Evolutionary conservation across 2,329 filamentous ascomycete species (phyloP).

Genomic region (Colletotrichum tropicicola): DNA sequence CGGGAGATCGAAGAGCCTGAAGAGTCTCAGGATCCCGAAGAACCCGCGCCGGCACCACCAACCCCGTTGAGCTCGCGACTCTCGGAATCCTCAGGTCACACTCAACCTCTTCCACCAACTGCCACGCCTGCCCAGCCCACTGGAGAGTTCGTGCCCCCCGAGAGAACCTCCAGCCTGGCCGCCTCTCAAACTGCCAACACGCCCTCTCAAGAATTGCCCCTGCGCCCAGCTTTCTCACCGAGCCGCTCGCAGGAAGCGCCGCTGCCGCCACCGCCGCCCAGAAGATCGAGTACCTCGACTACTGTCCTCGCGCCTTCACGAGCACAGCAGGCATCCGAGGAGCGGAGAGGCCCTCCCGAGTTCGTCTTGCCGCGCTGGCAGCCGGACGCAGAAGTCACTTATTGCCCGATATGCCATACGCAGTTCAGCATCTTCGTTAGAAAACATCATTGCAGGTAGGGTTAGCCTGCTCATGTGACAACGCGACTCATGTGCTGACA

Average conservation of each 20-base stretch:
- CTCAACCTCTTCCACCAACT: conserved; percentile 25
- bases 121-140: conserved; percentile 25
- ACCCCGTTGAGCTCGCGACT: conserved; percentile 24
- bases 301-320: neutral
- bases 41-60: conserved; percentile 23
- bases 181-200: neutral
- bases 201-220: conserved; percentile 7
- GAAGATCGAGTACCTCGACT: conserved; percentile 9
- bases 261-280: conserved; percentile 25
- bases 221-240: neutral
- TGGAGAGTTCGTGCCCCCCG: conserved; percentile 19
- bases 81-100: conserved; percentile 12
- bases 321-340: conserved; percentile 9
- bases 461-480: conserved; percentile 22
- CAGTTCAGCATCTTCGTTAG: conserved; percentile 87
- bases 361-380: conserved; percentile 83
- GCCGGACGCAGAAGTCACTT: conserved; percentile 82
- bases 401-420: conserved; percentile 84
- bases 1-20: conserved; percentile 17
- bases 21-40: conserved; percentile 29
- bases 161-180: conserved; percentile 23
- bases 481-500: neutral
- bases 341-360: conserved; percentile 39
- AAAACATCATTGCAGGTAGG: conserved; percentile 90
- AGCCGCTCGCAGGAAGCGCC: conserved; percentile 3